Percentiles rank a stretch among this genome's conserved stretches.
Evolutionary conservation across 305 asterid genomes (phyloP).

Genomic region (Vinca major): DNA sequence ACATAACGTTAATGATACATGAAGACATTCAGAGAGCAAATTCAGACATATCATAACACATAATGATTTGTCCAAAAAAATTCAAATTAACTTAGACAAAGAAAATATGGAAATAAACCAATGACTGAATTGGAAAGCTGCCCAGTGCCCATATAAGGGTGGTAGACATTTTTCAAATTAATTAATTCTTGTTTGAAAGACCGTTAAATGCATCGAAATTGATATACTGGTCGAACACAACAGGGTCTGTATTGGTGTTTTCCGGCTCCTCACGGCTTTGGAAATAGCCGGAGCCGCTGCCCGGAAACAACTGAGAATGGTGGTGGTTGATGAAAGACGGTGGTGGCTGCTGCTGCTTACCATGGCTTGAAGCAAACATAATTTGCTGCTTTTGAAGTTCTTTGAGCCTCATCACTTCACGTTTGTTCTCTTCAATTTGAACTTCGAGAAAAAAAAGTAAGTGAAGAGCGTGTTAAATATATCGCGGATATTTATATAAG

Average conservation of each 20-base stretch:
- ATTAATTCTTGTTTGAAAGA: neutral
- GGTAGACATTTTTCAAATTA: neutral
- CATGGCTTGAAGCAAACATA: neutral
- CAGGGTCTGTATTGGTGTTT: neutral
- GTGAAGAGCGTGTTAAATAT: too few species aligned
- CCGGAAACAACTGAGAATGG: neutral
- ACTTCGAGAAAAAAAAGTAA: too few species aligned
- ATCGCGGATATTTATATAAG: too few species aligned
- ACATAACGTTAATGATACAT: too few species aligned
- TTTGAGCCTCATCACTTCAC: slow-evolving; percentile 19
- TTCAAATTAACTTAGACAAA: neutral
- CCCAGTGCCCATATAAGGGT: neutral
- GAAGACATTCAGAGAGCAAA: neutral
- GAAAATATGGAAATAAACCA: neutral
- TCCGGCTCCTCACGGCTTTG: neutral
- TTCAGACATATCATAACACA: too few species aligned
- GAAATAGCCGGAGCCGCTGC: neutral
- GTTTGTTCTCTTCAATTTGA: slow-evolving; percentile 12
- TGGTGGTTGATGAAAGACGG: neutral
- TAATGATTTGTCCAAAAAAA: neutral
- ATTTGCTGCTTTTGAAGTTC: slow-evolving; percentile 10
- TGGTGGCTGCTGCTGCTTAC: neutral
- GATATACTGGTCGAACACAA: neutral
- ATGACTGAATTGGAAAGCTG: neutral
- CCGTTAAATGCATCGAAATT: neutral